These are phyloP conservation scores for Apophysomyces sp. DNA, from an alignment of 371 early-diverging fungal species.

Conservation along the genomic window DNA sequence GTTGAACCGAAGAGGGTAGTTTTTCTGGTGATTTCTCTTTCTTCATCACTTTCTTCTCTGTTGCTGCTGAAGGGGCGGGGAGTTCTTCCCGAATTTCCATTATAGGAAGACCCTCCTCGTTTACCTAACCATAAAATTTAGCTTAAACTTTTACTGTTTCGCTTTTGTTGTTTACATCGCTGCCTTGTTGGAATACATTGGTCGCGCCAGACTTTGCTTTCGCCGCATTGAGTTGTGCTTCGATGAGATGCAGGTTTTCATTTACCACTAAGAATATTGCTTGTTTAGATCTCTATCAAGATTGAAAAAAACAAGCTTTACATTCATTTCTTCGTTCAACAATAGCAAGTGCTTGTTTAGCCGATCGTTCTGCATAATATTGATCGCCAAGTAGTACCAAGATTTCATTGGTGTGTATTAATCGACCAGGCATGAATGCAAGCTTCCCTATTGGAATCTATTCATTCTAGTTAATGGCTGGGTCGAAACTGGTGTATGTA, in stretches of 20 bases:
- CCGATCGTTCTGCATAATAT: slow-evolving; percentile 87
- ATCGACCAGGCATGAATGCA: slow-evolving; percentile 88
- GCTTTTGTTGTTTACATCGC: background rate
- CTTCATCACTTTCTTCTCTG: slow-evolving; percentile 3
- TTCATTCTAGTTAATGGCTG: background rate
- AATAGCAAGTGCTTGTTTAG: slow-evolving; percentile 73
- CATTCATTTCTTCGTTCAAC: slow-evolving; percentile 70
- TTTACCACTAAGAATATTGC: slow-evolving; percentile 51
- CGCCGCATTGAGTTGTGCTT: slow-evolving; percentile 52
- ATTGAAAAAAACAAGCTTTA: slow-evolving; percentile 21
- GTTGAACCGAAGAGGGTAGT: slow-evolving; percentile 15
- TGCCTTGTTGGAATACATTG: slow-evolving; percentile 3
- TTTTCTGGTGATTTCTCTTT: background rate
- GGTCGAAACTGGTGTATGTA: background rate
- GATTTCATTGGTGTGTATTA: slow-evolving; percentile 90
- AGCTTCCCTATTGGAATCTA: slow-evolving; percentile 68
- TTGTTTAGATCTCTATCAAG: background rate
- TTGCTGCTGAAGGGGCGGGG: slow-evolving; percentile 11
- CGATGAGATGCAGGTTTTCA: slow-evolving; percentile 55
- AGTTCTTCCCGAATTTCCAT: slow-evolving; percentile 85
- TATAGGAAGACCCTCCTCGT: slow-evolving; percentile 87
- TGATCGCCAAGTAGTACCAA: slow-evolving; percentile 85
- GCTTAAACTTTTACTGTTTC: background rate
- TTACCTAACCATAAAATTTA: slow-evolving; percentile 40
- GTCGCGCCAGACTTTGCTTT: slow-evolving; percentile 25